Evolutionary conservation across 352 stramenopile genomes (phyloP).

Genomic region (Pythium pectinolyticum): DNA sequence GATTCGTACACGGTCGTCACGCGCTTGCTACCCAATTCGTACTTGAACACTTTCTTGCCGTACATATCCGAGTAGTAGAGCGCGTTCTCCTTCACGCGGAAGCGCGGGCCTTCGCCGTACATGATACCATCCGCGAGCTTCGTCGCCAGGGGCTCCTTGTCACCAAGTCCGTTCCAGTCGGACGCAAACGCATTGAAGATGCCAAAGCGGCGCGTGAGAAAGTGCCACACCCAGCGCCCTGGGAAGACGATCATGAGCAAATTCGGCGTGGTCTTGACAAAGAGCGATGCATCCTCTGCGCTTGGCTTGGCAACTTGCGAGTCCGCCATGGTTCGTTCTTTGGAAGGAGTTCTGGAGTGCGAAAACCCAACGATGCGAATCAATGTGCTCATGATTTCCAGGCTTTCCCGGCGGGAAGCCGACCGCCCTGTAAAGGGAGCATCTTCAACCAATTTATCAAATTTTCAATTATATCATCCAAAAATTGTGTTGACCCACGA

Average conservation of each 20-base stretch:
- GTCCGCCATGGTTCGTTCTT: background rate
- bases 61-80: conserved; percentile 75
- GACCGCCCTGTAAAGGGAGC: too few species aligned
- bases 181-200: conserved; percentile 8
- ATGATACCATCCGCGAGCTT: conserved; percentile 43
- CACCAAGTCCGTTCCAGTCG: conserved; percentile 22
- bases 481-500: too few species aligned
- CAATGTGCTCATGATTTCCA: too few species aligned
- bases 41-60: conserved; percentile 56
- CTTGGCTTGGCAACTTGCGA: background rate
- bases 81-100: conserved; percentile 45
- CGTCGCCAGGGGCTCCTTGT: conserved; percentile 34
- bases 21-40: conserved; percentile 41
- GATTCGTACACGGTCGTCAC: conserved; percentile 44
- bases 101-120: conserved; percentile 62
- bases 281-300: conserved; percentile 17
- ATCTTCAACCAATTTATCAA: too few species aligned
- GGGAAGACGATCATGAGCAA: conserved; percentile 26
- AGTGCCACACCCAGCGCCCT: conserved; percentile 34
- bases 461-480: too few species aligned
- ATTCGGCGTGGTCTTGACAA: conserved; percentile 23
- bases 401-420: too few species aligned
- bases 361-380: too few species aligned
- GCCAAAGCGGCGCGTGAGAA: conserved; percentile 29
- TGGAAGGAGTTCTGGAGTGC: background rate